Conservation (phyloP, 2,329 filamentous ascomycete genomes). For the Didymella exigua region DNA sequence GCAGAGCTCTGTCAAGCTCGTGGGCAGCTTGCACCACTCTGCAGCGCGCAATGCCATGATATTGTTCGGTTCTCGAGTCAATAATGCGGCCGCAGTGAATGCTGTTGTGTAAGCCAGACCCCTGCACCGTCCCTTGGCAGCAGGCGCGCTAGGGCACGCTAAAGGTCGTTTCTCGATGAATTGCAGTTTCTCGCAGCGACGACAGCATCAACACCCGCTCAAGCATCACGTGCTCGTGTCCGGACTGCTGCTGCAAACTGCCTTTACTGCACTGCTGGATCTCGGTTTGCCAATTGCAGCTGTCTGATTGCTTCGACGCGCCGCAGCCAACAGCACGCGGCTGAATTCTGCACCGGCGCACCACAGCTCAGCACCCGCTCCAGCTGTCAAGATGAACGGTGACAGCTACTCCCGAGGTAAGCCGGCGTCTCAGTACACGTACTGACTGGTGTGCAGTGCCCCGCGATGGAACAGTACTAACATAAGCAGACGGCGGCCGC, state of each 20-base stretch:
- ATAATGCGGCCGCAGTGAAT: background rate
- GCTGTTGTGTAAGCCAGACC: background rate
- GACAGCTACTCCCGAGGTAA: slow-evolving; percentile 81
- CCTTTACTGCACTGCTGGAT: slow-evolving; percentile 22
- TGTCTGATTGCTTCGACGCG: background rate
- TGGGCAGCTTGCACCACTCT: slow-evolving; percentile 86
- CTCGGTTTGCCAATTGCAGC: slow-evolving; percentile 21
- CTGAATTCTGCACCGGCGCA: slow-evolving; percentile 3
- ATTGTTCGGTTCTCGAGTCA: background rate
- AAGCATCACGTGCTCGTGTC: slow-evolving; percentile 8
- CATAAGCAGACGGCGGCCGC: slow-evolving; percentile 46
- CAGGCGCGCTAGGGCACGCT: slow-evolving; percentile 5
- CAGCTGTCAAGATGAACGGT: slow-evolving; percentile 72
- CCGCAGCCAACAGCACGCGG: slow-evolving; percentile 9
- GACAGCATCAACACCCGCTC: slow-evolving; percentile 10
- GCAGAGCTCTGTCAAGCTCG: slow-evolving; percentile 83
- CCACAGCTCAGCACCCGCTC: slow-evolving; percentile 18
- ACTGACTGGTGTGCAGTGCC: slow-evolving; percentile 46
- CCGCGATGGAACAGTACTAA: slow-evolving; percentile 33
- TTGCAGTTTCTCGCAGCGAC: slow-evolving; percentile 14
- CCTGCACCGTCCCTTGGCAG: background rate
- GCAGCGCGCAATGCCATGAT: slow-evolving; percentile 59
- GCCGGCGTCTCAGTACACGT: slow-evolving; percentile 42
- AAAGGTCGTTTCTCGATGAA: slow-evolving; percentile 13
- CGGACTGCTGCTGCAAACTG: slow-evolving; percentile 4